Conservation (phyloP, 2,329 filamentous ascomycete genomes). For the Pseudocercospora ulei region DNA sequence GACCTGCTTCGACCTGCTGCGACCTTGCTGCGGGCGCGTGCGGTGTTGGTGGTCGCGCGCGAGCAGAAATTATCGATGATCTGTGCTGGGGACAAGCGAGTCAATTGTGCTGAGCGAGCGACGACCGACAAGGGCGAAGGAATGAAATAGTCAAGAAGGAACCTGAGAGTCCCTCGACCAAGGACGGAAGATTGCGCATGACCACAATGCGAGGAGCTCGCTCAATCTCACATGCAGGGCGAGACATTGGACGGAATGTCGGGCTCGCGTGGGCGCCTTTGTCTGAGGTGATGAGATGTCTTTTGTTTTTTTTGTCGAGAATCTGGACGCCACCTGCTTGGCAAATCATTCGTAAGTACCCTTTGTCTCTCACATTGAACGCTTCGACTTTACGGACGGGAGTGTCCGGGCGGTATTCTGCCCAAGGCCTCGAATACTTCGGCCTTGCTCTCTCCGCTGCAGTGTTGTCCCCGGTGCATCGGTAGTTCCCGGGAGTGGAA, state of each 20-base stretch:
- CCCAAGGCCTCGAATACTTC: background rate
- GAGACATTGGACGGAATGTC: conserved; percentile 6
- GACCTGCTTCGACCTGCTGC: conserved; percentile 27
- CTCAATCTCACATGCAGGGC: conserved; percentile 24
- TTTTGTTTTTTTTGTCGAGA: conserved; percentile 19
- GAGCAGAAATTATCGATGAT: conserved; percentile 1
- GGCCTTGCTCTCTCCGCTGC: background rate
- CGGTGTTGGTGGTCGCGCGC: conserved; percentile 3
- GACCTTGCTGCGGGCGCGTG: conserved; percentile 1
- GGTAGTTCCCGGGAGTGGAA: too few species aligned
- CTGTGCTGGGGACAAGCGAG: conserved; percentile 1
- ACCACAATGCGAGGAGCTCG: conserved; percentile 10
- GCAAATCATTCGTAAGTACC: conserved; percentile 8
- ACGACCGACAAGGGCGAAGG: background rate
- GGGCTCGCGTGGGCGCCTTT: conserved; percentile 13
- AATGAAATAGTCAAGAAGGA: conserved; percentile 2
- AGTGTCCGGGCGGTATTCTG: background rate
- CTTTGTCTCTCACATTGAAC: conserved; percentile 5
- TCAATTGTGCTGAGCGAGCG: conserved; percentile 2
- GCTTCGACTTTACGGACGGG: conserved; percentile 1
- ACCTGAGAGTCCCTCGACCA: background rate
- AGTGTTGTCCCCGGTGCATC: background rate
- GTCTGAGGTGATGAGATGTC: conserved; percentile 12
- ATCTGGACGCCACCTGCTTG: conserved; percentile 16
- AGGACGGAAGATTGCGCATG: conserved; percentile 10